These are phyloP conservation scores for Suillus placidus DNA, from an alignment of 768 basidiomycete species.

Conservation along the genomic window DNA sequence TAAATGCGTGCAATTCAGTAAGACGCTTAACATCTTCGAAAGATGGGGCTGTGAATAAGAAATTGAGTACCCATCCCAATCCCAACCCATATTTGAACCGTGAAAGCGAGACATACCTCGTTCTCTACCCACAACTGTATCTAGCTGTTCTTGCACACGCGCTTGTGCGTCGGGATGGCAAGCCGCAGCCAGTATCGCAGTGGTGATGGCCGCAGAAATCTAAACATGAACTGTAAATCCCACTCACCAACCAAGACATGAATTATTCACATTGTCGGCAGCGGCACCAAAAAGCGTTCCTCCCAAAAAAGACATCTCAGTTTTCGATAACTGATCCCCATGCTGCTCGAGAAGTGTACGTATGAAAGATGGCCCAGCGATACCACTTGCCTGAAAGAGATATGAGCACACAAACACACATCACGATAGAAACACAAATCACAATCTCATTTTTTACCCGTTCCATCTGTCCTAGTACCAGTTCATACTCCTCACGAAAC, in stretches of 20 bases:
- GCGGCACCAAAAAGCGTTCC: conserved; percentile 64
- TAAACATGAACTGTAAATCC: conserved; percentile 14
- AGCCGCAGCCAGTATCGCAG: conserved; percentile 56
- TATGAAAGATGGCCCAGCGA: conserved; percentile 40
- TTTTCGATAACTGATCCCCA: conserved; percentile 49
- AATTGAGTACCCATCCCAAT: not conserved
- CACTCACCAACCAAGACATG: fast-evolving
- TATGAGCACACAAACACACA: not conserved
- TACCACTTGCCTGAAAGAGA: conserved; percentile 9
- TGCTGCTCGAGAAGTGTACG: conserved; percentile 52
- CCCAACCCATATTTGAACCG: not conserved
- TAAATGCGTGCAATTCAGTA: conserved; percentile 33
- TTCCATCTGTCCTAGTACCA: conserved; percentile 51
- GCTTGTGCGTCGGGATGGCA: conserved; percentile 53
- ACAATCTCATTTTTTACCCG: conserved; percentile 45
- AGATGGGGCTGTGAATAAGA: conserved; percentile 28
- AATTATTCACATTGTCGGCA: conserved; percentile 44
- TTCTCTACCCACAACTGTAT: conserved; percentile 47
- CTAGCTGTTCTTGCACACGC: conserved; percentile 56
- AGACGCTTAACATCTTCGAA: conserved; percentile 33
- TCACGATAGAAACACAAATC: not conserved
- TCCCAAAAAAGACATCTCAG: conserved; percentile 56
- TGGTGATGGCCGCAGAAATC: conserved; percentile 53
- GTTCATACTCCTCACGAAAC: conserved; percentile 49
- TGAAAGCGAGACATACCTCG: conserved; percentile 17